Percentiles rank a stretch among this genome's conserved stretches.
Conservation (phyloP, 2,329 filamentous ascomycete genomes). For the Aureobasidium sp. region DNA sequence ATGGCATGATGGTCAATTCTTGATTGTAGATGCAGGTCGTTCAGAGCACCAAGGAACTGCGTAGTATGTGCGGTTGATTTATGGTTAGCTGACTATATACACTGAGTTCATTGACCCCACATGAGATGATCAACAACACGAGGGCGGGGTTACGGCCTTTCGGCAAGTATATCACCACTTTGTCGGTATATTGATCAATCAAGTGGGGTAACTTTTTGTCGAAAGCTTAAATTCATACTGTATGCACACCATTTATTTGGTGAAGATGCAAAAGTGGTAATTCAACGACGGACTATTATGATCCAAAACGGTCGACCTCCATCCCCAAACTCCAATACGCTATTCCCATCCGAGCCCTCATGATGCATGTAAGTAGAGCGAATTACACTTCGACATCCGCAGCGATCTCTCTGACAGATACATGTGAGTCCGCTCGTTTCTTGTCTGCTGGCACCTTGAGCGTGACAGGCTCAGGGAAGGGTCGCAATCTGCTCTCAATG, state of each 20-base stretch:
- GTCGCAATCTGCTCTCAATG: conserved; percentile 59
- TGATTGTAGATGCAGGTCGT: neutral
- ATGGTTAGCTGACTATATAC: neutral
- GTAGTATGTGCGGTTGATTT: neutral
- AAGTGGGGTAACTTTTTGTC: neutral
- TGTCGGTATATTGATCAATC: neutral
- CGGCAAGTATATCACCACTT: neutral
- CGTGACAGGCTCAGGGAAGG: conserved; percentile 41
- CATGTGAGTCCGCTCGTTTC: neutral
- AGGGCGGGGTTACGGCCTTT: neutral
- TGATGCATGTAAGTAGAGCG: neutral
- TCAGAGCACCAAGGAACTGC: neutral
- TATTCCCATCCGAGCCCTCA: neutral
- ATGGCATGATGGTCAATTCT: neutral
- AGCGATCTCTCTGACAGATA: neutral
- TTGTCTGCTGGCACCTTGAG: neutral
- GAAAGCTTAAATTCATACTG: neutral
- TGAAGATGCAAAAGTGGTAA: neutral
- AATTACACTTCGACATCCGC: neutral
- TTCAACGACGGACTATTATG: neutral
- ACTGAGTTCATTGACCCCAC: neutral
- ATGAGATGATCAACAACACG: neutral
- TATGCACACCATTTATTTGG: neutral
- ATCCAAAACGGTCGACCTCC: neutral
- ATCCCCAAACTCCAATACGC: too few species aligned